Conservation (phyloP, 2,329 filamentous ascomycete genomes). For the Verticillium nonalfalfae region DNA sequence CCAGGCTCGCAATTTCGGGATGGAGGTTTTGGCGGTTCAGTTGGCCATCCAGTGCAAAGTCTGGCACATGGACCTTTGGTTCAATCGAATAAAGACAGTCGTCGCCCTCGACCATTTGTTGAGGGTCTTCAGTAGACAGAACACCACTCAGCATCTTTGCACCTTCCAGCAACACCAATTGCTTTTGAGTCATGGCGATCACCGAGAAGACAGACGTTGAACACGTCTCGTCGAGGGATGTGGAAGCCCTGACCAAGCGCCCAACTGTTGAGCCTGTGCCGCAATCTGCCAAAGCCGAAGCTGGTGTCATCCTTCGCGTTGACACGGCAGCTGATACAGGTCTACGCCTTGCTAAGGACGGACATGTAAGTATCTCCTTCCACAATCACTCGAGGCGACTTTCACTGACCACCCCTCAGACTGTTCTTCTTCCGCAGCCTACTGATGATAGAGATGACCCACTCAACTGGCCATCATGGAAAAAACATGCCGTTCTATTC, state of each 20-base stretch:
- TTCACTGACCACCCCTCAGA: constrained; percentile 1
- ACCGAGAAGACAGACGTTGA: not conserved
- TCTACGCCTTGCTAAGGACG: not conserved
- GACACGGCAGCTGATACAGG: not conserved
- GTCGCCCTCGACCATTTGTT: not conserved
- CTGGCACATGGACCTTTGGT: not conserved
- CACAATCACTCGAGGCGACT: too few species aligned
- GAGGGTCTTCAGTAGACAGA: not conserved
- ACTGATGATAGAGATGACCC: constrained; percentile 10
- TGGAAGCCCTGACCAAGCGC: not conserved
- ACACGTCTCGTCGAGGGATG: not conserved
- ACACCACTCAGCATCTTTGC: not conserved
- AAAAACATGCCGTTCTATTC: constrained; percentile 14
- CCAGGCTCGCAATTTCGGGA: not conserved
- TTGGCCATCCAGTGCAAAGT: not conserved
- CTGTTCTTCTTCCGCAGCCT: constrained; percentile 13
- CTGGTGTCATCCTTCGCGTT: not conserved
- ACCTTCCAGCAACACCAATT: not conserved
- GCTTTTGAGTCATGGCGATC: not conserved
- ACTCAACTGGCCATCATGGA: constrained; percentile 14
- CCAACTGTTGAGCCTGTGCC: not conserved
- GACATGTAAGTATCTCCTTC: not conserved
- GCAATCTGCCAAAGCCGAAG: not conserved
- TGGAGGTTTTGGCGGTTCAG: not conserved
- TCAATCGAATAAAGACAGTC: not conserved